Evolutionary conservation across 2,329 filamentous ascomycete species (phyloP), one percentile per base, ranked within the genome.

Genomic region (Incumbomyces lentus): DNA sequence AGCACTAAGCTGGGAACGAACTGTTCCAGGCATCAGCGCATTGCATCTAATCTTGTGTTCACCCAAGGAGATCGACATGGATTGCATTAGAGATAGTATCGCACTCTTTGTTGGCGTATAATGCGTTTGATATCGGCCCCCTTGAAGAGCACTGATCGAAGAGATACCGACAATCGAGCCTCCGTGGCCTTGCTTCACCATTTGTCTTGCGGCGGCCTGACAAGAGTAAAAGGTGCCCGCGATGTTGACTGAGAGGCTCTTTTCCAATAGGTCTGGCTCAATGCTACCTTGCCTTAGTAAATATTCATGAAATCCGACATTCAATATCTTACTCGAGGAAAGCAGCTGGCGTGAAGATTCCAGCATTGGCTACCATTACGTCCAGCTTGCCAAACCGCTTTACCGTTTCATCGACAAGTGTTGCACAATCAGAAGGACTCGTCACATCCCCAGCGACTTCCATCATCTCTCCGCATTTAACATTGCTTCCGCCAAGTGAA

Each of bases 51-150:
- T 88, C 4, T 73, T 71, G 62, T 92, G 76, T 58, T 78, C 75
- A 0, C 87, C 87, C 37, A 94, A 65, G 7, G 87, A 85, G 30
- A 86, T 83, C 0, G 87, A 87, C 32, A 79, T 80, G 53, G 81
- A 86, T 68, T 94, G 87, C 78, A 93, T 92, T 37, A 94, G 71
- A 39, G 79, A 84, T 32, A 86, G 61, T 2, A 94, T 75, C 2
- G 86, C 87, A 0, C 87, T 86, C 65, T 94, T 94, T 13, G 87
- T 93, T 8, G 87, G 85, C 13, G 87, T 93, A 66, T 93, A 94
- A 61, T 94, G 87, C 19, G 79, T 81, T 68, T 93, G 87, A 39
- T 74, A 70, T 0, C 81, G 84, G 36, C 86, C 87, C 32, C 87
- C 87, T 1, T 68, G 64, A 2, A 67, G 59, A 3, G 50, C 50